Evolutionary conservation across 208 protist species (phyloP), one percentile per base, ranked within the genome.

Genomic region (Tritrichomonas foetus): DNA sequence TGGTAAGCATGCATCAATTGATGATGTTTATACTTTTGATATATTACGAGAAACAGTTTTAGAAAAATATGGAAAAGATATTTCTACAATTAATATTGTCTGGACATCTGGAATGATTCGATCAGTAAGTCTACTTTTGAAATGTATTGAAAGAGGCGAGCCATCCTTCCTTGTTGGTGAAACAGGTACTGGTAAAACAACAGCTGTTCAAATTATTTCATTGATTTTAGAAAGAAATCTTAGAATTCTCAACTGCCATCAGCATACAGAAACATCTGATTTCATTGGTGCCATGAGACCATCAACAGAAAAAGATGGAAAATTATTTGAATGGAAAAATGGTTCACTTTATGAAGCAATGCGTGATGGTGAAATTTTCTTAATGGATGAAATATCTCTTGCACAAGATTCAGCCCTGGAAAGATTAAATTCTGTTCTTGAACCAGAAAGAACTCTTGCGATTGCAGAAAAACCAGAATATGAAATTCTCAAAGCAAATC

Each of bases 371-470:
- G 95, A 99, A 94, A 95, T 99, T 53, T 98, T 99, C 93, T 95
- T 99, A 13, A 97, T 99, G 55, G 99, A 99, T 96, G 99, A 99
- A 96, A 99, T 99, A 93, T 99, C 98, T 8, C 96, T 99, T 3
- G 99, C 99, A 9, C 98, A 99, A 93, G 99, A 99, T 96, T 98
- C 98, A 22, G 99, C 99, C 33, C 96, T 99, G 33, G 99, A 99
- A 96, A 96, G 99, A 47, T 95, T 99, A 30, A 99, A 99, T 97
- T 98, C 97, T 94, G 99, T 99, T 1, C 97, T 99, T 5, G 99
- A 99, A 95, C 97, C 98, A 16, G 96, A 95, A 30, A 96, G 99
- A 66, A 96, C 96, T 53, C 95, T 99, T 8, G 97, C 98, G 0
- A 96, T 99, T 30, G 97, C 99, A 27, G 99, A 99, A 95, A 99